A percentile compares a stretch with the other conserved stretches of the same genome.
These are phyloP conservation scores for Protomyces gravidus DNA, from an alignment of 1,139 yeast genomes.

Conservation along the genomic window DNA sequence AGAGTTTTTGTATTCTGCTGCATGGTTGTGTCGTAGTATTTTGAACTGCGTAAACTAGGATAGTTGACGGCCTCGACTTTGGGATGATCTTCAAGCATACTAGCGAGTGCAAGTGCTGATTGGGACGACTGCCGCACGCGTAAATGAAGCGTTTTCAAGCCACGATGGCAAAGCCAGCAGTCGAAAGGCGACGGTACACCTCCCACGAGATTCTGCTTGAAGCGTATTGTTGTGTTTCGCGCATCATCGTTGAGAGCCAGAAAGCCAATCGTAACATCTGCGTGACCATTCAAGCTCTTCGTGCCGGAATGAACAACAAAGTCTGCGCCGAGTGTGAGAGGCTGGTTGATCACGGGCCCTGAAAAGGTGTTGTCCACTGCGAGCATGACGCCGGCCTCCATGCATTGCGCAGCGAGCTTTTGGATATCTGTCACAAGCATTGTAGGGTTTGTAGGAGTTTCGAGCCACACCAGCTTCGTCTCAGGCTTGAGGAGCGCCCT, in stretches of 20 bases:
- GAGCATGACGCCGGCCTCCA: constrained; percentile 49
- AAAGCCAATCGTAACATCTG: constrained; percentile 85
- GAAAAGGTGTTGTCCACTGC: constrained; percentile 92
- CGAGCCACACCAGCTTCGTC: constrained; percentile 70
- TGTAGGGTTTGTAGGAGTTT: constrained; percentile 85
- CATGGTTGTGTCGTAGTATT: constrained; percentile 58
- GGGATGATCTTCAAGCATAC: constrained; percentile 53
- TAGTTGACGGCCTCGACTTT: constrained; percentile 65
- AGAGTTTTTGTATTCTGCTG: constrained; percentile 78
- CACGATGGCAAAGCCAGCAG: constrained; percentile 90
- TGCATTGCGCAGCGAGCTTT: constrained; percentile 39
- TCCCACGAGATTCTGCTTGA: constrained; percentile 82
- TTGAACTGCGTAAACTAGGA: constrained; percentile 71
- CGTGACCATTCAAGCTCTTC: constrained; percentile 86
- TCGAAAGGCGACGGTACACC: constrained; percentile 88
- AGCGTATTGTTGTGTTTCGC: constrained; percentile 61
- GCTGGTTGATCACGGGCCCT: constrained; percentile 87
- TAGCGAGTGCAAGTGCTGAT: constrained; percentile 68
- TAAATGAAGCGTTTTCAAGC: constrained; percentile 79
- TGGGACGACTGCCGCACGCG: constrained; percentile 67
- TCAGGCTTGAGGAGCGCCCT: constrained; percentile 38
- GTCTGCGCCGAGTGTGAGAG: constrained; percentile 77
- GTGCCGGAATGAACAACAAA: constrained; percentile 85
- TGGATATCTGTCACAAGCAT: constrained; percentile 70
- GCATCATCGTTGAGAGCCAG: constrained; percentile 63